Evolutionary conservation across 129 eudicot genomes (phyloP).

Genomic region (Arctium minus): DNA sequence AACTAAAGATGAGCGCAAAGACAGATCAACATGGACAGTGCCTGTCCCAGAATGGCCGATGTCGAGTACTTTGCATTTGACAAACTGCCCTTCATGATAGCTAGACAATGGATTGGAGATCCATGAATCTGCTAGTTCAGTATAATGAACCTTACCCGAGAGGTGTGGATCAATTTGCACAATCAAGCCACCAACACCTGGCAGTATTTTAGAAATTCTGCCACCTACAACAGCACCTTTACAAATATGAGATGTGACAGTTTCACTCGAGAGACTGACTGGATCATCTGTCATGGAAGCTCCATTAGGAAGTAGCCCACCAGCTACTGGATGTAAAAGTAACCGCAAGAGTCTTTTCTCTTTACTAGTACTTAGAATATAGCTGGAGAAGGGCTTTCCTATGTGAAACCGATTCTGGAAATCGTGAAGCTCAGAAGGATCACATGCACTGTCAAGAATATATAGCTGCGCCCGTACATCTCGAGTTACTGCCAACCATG

Average conservation of each 20-base stretch:
- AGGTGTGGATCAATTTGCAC: constrained; percentile 76
- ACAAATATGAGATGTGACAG: constrained; percentile 40
- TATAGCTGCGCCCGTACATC: constrained; percentile 71
- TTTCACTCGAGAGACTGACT: constrained; percentile 16
- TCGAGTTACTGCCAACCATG: constrained; percentile 74
- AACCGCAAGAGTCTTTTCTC: constrained; percentile 67
- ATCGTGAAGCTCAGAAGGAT: constrained; percentile 62
- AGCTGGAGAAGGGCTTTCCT: constrained; percentile 65
- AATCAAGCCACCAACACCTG: constrained; percentile 87
- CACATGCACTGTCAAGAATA: constrained; percentile 67
- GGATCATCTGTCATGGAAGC: constrained; percentile 24
- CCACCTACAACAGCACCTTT: constrained; percentile 70
- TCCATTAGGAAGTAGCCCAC: constrained; percentile 17
- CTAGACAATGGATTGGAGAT: constrained; percentile 63
- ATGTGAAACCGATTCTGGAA: constrained; percentile 63
- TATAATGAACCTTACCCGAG: constrained; percentile 86
- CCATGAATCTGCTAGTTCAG: constrained; percentile 66
- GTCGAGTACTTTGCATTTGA: constrained; percentile 74
- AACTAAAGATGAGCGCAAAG: constrained; percentile 49
- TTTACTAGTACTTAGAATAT: constrained; percentile 40
- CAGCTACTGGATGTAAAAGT: constrained; percentile 39
- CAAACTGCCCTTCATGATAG: constrained; percentile 85
- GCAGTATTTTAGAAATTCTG: constrained; percentile 71
- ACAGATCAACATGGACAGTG: constrained; percentile 67
- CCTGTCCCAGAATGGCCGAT: constrained; percentile 52